Conservation (phyloP, 805 yeast species). For the Kockiozyma suomiensis region DNA sequence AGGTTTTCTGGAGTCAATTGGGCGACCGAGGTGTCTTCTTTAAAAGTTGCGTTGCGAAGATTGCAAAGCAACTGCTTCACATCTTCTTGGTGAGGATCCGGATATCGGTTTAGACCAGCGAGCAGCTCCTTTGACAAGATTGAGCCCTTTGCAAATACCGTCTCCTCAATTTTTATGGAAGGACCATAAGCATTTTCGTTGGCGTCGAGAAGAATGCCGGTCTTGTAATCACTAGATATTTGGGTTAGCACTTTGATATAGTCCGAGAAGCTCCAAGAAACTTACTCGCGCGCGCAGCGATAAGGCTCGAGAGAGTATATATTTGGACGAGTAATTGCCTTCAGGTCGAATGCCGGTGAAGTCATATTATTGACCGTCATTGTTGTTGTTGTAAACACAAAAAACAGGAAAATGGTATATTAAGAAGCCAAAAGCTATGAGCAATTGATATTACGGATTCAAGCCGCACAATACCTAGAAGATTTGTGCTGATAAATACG, state of each 20-base stretch:
- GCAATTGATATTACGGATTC: not conserved
- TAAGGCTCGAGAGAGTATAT: conserved; percentile 83
- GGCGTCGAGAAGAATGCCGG: conserved; percentile 88
- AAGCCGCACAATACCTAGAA: conserved; percentile 6
- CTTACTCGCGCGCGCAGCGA: conserved; percentile 87
- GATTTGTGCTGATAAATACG: conserved; percentile 1
- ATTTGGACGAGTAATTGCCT: conserved; percentile 77
- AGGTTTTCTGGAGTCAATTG: conserved; percentile 64
- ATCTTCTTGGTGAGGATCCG: conserved; percentile 90
- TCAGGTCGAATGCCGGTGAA: conserved; percentile 33
- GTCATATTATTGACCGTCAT: conserved; percentile 29
- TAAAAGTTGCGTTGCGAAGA: conserved; percentile 63
- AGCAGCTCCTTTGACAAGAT: conserved; percentile 49
- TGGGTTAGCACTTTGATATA: not conserved
- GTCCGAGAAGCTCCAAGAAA: not conserved
- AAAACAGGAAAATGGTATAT: not conserved
- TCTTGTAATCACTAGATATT: conserved; percentile 65
- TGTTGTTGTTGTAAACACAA: not conserved
- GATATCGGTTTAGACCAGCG: conserved; percentile 81
- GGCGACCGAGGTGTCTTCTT: conserved; percentile 34
- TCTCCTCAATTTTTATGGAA: conserved; percentile 47
- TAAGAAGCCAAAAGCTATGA: not conserved
- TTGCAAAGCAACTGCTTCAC: conserved; percentile 72
- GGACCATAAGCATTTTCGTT: conserved; percentile 96
- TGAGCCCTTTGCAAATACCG: not conserved